phyloP scores from a whole-genome alignment of 352 stramenopile genomes.

The Globisporangium uncinulatum region DNA sequence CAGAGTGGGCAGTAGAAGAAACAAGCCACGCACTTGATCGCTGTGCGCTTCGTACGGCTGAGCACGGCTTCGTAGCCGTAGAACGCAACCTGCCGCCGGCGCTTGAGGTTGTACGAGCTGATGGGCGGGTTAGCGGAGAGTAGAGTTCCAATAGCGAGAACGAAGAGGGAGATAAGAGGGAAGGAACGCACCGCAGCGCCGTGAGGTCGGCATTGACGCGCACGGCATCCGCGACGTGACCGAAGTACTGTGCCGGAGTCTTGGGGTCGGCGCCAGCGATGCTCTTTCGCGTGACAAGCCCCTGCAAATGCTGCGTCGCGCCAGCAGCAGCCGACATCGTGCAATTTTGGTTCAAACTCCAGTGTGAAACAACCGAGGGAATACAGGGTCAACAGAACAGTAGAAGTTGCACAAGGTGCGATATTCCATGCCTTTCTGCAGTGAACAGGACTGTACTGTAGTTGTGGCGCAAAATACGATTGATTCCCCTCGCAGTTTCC shows the following conservation, averaged over 20 bases:
- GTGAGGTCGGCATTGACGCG: constrained; percentile 49
- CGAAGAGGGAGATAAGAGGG: background rate
- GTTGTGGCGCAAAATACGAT: no score
- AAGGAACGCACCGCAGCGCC: constrained; percentile 29
- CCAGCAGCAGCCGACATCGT: constrained; percentile 7
- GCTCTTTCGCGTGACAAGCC: constrained; percentile 50
- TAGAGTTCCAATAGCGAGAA: background rate
- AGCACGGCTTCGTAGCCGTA: constrained; percentile 74
- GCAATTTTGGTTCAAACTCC: background rate
- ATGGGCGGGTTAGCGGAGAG: constrained; percentile 1
- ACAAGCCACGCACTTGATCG: constrained; percentile 8
- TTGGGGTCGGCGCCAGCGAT: constrained; percentile 35
- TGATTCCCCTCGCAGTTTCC: no score
- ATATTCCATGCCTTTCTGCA: no score
- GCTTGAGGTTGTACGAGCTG: constrained; percentile 67
- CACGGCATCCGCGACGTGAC: constrained; percentile 56
- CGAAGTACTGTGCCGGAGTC: constrained; percentile 67
- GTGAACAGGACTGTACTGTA: no score
- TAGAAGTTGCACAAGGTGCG: no score
- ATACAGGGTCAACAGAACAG: no score
- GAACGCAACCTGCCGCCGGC: constrained; percentile 45
- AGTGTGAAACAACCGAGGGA: background rate
- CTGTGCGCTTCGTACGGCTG: constrained; percentile 60
- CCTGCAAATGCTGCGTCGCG: constrained; percentile 55
- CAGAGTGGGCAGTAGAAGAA: no score